A percentile compares a stretch with the other conserved stretches of the same genome.
phyloP scores from a whole-genome alignment of 192 early-diverging fungal genomes.

The Linnemannia zychae region DNA sequence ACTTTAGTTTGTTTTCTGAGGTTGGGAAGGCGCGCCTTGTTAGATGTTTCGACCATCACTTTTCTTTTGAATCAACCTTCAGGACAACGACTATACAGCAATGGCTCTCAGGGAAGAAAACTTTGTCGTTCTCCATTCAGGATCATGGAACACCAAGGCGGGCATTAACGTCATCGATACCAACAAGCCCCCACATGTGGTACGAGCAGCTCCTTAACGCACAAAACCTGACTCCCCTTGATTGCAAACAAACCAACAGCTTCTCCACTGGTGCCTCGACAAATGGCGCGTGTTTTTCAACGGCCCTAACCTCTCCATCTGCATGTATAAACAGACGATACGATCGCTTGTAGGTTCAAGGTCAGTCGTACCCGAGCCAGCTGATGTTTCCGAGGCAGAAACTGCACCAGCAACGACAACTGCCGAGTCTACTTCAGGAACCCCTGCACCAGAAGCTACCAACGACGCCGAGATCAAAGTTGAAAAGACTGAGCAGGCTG shows the following conservation, averaged over 20 bases:
- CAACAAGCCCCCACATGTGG: conserved; percentile 75
- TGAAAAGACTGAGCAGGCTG: conserved; percentile 18
- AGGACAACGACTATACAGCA: not conserved
- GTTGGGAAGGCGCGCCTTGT: not conserved
- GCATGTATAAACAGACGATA: conserved; percentile 30
- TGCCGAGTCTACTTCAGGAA: conserved; percentile 16
- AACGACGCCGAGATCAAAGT: conserved; percentile 53
- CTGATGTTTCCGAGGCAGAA: not conserved
- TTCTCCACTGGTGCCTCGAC: not conserved
- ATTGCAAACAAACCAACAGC: conserved; percentile 16
- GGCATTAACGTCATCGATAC: conserved; percentile 83
- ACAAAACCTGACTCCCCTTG: conserved; percentile 2
- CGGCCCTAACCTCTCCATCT: not conserved
- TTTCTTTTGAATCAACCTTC: not conserved
- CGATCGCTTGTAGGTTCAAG: conserved; percentile 39
- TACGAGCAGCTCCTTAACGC: conserved; percentile 33
- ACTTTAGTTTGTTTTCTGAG: not conserved
- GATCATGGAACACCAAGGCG: conserved; percentile 82
- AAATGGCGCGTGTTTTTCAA: not conserved
- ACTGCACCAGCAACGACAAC: conserved; percentile 7
- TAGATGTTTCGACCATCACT: not conserved
- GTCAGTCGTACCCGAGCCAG: conserved; percentile 28
- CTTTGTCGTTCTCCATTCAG: conserved; percentile 90
- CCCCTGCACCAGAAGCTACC: not conserved
- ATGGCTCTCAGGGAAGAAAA: conserved; percentile 78